Conservation (phyloP, 495 filamentous ascomycete genomes). For the Tetracladium setigerum region DNA sequence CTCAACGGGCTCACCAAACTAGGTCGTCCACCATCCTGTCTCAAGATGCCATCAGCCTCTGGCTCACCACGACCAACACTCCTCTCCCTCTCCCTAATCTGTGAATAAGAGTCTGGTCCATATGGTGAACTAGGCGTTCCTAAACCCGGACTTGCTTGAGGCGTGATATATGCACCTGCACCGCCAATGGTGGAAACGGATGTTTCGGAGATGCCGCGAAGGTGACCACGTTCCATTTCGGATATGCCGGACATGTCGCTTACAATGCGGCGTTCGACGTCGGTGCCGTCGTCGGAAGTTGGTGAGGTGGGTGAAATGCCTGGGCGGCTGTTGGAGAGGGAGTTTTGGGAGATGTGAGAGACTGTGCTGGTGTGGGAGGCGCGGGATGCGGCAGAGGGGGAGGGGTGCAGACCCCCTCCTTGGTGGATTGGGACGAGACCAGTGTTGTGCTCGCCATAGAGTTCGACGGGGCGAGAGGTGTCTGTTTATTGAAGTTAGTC, state of each 20-base stretch:
- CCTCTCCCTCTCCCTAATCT: too few relatives aligned
- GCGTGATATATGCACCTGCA: neutral
- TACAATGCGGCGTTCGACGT: conserved; percentile 17
- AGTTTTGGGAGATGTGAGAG: conserved; percentile 4
- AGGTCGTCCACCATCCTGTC: neutral
- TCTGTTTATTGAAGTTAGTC: conserved; percentile 10
- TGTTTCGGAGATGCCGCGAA: conserved; percentile 38
- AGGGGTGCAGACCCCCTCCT: neutral
- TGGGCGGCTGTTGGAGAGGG: neutral
- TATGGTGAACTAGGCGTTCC: too few relatives aligned
- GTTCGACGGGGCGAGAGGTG: conserved; percentile 17
- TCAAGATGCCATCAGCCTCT: too few relatives aligned
- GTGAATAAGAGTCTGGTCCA: too few relatives aligned
- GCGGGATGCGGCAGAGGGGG: conserved; percentile 5
- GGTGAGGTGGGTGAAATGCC: conserved; percentile 11
- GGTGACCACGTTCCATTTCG: conserved; percentile 33
- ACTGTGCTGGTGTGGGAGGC: conserved; percentile 4
- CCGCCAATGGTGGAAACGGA: conserved; percentile 30
- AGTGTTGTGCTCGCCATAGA: conserved; percentile 15
- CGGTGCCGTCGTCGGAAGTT: neutral
- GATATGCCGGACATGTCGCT: conserved; percentile 36
- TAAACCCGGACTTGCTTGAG: neutral
- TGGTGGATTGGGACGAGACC: conserved; percentile 6
- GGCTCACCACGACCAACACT: too few relatives aligned
- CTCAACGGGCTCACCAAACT: conserved; percentile 14